Percentiles rank a stretch among this genome's conserved stretches.
phyloP scores from a whole-genome alignment of 2,329 filamentous ascomycete species.

The Sporothrix inflata region DNA sequence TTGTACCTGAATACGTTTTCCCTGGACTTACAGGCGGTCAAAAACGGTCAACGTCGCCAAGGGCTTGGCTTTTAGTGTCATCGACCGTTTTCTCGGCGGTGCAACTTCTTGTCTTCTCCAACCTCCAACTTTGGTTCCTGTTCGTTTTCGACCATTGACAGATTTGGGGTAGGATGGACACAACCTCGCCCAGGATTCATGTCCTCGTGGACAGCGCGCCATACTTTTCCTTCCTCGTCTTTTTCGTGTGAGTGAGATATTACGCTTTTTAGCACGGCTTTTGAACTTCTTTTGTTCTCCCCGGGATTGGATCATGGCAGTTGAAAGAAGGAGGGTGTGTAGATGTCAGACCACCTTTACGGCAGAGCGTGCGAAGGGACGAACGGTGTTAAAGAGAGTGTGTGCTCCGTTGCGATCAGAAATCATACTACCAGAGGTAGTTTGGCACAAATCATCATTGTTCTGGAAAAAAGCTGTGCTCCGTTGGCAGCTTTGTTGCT shows the following conservation, averaged over 20 bases:
- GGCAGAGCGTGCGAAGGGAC: neutral
- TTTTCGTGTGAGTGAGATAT: neutral
- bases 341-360: constrained; percentile 15
- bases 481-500: neutral
- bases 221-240: neutral
- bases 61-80: neutral
- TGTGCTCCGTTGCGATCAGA: neutral
- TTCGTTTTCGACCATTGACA: constrained; percentile 12
- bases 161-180: constrained; percentile 6
- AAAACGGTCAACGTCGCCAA: constrained; percentile 1
- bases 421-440: no score
- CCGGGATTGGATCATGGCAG: neutral
- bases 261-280: no score
- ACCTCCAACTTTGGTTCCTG: constrained; percentile 5
- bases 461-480: neutral
- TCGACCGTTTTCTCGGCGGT: constrained; percentile 21
- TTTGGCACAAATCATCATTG: no score
- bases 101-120: neutral
- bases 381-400: neutral
- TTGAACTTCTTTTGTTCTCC: neutral
- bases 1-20: neutral
- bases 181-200: neutral
- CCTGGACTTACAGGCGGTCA: neutral
- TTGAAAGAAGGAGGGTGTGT: neutral
- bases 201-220: neutral